These are phyloP conservation scores for Rhodotorula sp. DNA, from an alignment of 1,284 basidiomycete genomes.

Conservation along the genomic window DNA sequence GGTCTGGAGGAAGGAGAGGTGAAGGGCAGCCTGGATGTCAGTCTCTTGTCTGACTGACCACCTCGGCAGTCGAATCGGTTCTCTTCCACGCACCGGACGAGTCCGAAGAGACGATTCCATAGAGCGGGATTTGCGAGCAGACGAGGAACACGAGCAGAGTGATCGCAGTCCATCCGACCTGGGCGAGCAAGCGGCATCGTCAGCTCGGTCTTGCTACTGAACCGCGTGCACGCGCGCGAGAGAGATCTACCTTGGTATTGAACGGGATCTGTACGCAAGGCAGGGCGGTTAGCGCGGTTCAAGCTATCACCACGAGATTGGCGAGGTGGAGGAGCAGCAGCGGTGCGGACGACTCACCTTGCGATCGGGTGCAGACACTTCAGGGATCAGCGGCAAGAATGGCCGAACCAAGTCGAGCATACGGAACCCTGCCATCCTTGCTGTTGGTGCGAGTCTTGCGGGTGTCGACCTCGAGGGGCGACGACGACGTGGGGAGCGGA, in stretches of 20 bases:
- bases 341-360: slow-evolving; percentile 61
- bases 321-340: background rate
- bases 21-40: background rate
- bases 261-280: slow-evolving; percentile 33
- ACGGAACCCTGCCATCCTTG: slow-evolving; percentile 24
- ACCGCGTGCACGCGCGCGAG: accelerated
- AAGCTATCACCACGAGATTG: too few relatives aligned
- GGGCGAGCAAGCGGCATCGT: background rate
- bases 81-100: slow-evolving; percentile 58
- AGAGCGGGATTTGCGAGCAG: slow-evolving; percentile 89
- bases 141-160: slow-evolving; percentile 97
- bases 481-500: background rate
- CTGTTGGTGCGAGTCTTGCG: too few relatives aligned
- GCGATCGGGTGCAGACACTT: slow-evolving; percentile 92
- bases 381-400: slow-evolving; percentile 56
- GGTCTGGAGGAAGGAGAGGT: slow-evolving; percentile 58
- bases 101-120: slow-evolving; percentile 97
- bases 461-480: background rate
- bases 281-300: slow-evolving; percentile 13
- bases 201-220: background rate
- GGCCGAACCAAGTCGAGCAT: slow-evolving; percentile 35
- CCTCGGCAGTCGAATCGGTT: too few relatives aligned
- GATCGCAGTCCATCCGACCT: slow-evolving; percentile 89
- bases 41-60: too few relatives aligned
- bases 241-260: slow-evolving; percentile 37